A percentile compares a stretch with the other conserved stretches of the same genome.
These are phyloP conservation scores for Cladosporium cucumerinum DNA, from an alignment of 2,329 filamentous ascomycete species.

Conservation along the genomic window DNA sequence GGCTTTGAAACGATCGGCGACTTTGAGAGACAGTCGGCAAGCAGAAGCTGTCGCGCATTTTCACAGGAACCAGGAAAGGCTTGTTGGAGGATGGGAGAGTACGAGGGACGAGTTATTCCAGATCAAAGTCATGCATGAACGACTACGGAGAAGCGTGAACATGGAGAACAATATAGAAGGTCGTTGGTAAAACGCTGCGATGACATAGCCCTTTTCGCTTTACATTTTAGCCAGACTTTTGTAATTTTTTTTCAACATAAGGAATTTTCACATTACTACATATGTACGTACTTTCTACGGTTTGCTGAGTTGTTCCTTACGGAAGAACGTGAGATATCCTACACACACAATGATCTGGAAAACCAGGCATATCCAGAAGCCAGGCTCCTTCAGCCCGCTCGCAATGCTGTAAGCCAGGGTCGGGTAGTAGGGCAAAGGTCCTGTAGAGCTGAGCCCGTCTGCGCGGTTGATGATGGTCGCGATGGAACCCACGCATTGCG, in stretches of 20 bases:
- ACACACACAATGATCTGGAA: constrained; percentile 58
- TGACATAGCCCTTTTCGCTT: not conserved
- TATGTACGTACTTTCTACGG: constrained; percentile 34
- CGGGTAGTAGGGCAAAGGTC: constrained; percentile 61
- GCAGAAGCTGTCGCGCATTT: not conserved
- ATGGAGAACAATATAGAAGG: not conserved
- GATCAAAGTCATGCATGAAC: not conserved
- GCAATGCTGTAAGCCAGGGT: constrained; percentile 52
- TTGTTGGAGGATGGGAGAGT: not conserved
- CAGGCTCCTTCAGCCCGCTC: constrained; percentile 49
- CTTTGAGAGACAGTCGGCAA: not conserved
- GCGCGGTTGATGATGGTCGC: constrained; percentile 61
- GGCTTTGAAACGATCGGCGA: not conserved
- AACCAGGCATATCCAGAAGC: constrained; percentile 60
- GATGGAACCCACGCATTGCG: constrained; percentile 60
- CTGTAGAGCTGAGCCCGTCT: constrained; percentile 58
- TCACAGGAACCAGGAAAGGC: not conserved
- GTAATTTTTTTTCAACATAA: not conserved
- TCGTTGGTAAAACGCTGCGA: not conserved
- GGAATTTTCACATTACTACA: not conserved
- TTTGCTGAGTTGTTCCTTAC: constrained; percentile 57
- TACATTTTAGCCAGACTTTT: not conserved
- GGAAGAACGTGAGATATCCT: constrained; percentile 55
- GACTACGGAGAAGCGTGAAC: not conserved
- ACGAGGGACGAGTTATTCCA: not conserved